Conservation (phyloP, 2,329 filamentous ascomycete genomes). For the Aspergillus costaricaensis region DNA sequence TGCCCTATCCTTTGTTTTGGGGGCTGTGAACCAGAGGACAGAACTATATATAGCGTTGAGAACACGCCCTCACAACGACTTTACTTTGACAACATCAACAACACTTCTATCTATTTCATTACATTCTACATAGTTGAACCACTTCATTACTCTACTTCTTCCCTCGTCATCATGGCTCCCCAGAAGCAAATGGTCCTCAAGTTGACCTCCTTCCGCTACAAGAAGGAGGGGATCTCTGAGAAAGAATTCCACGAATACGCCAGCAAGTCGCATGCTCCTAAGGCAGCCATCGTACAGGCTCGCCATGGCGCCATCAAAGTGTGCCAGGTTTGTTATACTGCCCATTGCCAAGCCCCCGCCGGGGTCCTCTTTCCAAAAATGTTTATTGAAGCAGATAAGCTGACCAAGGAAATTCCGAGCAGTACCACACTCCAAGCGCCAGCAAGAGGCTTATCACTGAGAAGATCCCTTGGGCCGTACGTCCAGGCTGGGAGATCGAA, state of each 20-base stretch:
- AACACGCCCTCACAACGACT: too few relatives aligned
- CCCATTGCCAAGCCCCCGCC: too few relatives aligned
- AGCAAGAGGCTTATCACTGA: not conserved
- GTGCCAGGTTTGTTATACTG: not conserved
- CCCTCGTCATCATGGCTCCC: not conserved
- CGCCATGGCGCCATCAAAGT: slow-evolving; percentile 5
- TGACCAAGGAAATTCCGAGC: too few relatives aligned
- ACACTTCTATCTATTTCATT: too few relatives aligned
- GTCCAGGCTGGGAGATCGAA: not conserved
- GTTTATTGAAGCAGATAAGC: too few relatives aligned
- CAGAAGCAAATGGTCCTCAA: slow-evolving; percentile 6
- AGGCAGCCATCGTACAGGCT: not conserved
- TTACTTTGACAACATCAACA: too few relatives aligned
- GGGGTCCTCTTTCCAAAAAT: too few relatives aligned
- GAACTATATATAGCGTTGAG: too few relatives aligned
- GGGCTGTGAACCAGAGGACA: too few relatives aligned
- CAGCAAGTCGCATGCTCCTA: not conserved
- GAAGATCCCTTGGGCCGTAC: slow-evolving; percentile 4
- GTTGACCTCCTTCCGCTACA: slow-evolving; percentile 1
- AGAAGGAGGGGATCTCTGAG: slow-evolving; percentile 2
- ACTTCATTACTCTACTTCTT: too few relatives aligned
- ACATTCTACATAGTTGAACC: too few relatives aligned
- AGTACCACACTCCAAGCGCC: not conserved
- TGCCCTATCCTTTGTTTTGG: too few relatives aligned
- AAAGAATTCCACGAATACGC: slow-evolving; percentile 4